phyloP scores from a whole-genome alignment of 139 green algal species.

The Pseudopediastrum boryanum region DNA sequence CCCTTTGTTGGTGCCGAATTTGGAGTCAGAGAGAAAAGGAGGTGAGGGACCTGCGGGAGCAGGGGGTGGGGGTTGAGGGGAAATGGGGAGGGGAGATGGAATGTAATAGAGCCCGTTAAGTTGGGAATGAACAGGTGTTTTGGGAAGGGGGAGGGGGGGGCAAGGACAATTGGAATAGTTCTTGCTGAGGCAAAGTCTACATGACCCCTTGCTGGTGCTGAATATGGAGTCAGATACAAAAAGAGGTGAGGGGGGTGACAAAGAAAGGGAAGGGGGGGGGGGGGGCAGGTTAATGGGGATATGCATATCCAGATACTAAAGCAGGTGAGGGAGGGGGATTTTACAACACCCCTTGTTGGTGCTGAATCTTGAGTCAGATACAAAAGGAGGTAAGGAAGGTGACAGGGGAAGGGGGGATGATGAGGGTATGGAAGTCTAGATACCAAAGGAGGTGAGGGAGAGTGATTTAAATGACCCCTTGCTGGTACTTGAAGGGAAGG shows the following conservation, averaged over 20 bases:
- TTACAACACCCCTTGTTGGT: conserved; percentile 92
- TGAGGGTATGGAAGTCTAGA: too few relatives aligned
- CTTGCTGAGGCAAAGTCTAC: conserved; percentile 86
- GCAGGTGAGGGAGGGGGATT: conserved; percentile 79
- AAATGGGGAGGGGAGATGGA: too few relatives aligned
- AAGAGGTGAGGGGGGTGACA: too few relatives aligned
- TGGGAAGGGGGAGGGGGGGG: conserved; percentile 77
- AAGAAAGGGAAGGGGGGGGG: conserved; percentile 66
- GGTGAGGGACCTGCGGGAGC: too few relatives aligned
- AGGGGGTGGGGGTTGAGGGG: too few relatives aligned
- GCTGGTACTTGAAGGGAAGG: too few relatives aligned
- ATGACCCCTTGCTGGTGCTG: conserved; percentile 89
- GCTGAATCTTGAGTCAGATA: conserved; percentile 79
- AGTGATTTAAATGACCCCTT: conserved; percentile 89
- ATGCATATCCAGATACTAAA: too few relatives aligned
- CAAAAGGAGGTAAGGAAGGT: conserved; percentile 66
- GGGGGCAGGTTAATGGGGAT: conserved; percentile 90
- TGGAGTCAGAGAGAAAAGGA: too few relatives aligned
- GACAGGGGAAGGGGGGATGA: conserved; percentile 82
- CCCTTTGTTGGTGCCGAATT: conserved; percentile 85
- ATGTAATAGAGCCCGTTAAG: too few relatives aligned
- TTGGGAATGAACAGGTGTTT: too few relatives aligned
- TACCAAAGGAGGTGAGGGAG: too few relatives aligned
- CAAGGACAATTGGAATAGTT: conserved; percentile 81
- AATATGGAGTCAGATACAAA: conserved; percentile 76